phyloP scores from a whole-genome alignment of 2,329 filamentous ascomycete genomes.

The Ceratocystis lukuohia region DNA sequence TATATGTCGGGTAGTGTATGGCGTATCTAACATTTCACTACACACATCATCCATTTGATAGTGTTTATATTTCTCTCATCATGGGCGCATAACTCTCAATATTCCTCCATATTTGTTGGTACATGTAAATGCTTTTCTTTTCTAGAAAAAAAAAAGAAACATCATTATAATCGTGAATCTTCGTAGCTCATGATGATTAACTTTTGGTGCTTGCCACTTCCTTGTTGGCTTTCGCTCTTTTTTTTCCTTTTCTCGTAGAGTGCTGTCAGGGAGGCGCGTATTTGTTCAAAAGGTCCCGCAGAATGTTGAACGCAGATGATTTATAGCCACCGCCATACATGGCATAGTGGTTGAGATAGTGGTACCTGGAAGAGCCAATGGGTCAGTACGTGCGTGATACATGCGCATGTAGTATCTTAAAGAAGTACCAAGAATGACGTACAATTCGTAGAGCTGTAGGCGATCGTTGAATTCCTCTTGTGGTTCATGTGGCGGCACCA shows the following conservation, averaged over 20 bases:
- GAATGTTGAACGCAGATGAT: conserved; percentile 62
- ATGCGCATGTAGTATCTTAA: neutral
- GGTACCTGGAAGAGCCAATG: conserved; percentile 44
- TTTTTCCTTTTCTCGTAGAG: neutral
- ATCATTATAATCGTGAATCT: conserved; percentile 10
- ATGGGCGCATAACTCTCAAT: neutral
- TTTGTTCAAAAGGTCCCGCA: conserved; percentile 58
- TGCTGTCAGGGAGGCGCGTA: conserved; percentile 38
- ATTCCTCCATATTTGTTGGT: neutral
- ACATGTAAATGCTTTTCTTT: neutral
- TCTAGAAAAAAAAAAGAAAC: neutral
- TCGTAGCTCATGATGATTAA: conserved; percentile 11
- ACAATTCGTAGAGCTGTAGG: conserved; percentile 68
- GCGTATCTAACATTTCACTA: too few relatives aligned
- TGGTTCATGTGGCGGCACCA: conserved; percentile 70
- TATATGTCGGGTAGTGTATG: too few relatives aligned
- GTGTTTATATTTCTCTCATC: too few relatives aligned
- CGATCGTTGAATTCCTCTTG: conserved; percentile 75
- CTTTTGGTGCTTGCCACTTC: neutral
- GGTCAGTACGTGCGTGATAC: conserved; percentile 20
- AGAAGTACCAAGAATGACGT: conserved; percentile 30
- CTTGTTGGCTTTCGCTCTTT: neutral
- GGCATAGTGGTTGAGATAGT: conserved; percentile 78
- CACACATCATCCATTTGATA: too few relatives aligned
- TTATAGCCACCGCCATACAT: conserved; percentile 74